Conservation (phyloP, 768 basidiomycete genomes). For the Kwoniella botswanensis region DNA sequence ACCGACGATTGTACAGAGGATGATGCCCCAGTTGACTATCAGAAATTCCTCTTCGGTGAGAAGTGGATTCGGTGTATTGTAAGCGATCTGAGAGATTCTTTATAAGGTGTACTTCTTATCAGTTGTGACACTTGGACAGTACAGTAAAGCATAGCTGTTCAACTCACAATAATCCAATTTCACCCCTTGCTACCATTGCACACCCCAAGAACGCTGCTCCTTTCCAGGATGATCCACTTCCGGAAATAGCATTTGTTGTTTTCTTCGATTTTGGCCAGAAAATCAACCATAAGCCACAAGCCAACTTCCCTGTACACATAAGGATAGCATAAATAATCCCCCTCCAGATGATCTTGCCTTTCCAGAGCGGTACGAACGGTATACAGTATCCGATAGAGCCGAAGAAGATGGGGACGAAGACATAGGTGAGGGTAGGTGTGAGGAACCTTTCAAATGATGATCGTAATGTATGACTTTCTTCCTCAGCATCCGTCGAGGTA, state of each 20-base stretch:
- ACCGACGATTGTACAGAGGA: constrained; percentile 66
- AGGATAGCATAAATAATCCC: constrained; percentile 67
- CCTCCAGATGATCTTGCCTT: constrained; percentile 62
- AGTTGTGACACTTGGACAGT: not conserved
- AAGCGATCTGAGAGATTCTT: constrained; percentile 61
- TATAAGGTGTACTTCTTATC: not conserved
- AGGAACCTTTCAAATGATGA: constrained; percentile 60
- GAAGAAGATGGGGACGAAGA: constrained; percentile 72
- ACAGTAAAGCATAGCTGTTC: not conserved
- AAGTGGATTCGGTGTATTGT: constrained; percentile 33
- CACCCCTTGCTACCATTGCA: constrained; percentile 72
- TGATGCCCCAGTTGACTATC: constrained; percentile 67
- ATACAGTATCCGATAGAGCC: constrained; percentile 68
- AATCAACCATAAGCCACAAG: constrained; percentile 62
- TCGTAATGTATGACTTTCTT: constrained; percentile 25
- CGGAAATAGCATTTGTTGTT: not conserved
- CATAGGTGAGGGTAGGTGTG: constrained; percentile 58
- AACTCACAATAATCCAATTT: constrained; percentile 65
- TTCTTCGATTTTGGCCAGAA: constrained; percentile 33
- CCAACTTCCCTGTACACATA: constrained; percentile 66
- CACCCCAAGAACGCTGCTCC: constrained; percentile 61
- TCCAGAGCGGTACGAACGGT: constrained; percentile 62
- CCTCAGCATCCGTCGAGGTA: not conserved
- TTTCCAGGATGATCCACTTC: constrained; percentile 15
- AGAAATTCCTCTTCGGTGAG: constrained; percentile 62